Conservation (phyloP, 2,329 filamentous ascomycete genomes). For the Bipolaris oryzae region DNA sequence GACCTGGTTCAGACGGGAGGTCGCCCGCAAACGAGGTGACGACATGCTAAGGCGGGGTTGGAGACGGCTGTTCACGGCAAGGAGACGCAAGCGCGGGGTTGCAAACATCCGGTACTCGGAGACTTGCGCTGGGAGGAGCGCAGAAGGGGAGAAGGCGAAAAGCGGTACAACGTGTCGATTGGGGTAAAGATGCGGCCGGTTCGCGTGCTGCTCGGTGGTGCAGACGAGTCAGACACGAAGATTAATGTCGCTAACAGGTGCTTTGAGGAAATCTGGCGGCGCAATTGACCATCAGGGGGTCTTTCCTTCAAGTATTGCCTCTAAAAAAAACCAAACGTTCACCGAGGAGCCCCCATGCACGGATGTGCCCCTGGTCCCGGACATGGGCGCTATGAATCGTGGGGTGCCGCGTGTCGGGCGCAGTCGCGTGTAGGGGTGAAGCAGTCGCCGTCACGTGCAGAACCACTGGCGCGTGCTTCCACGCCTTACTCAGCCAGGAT, state of each 20-base stretch:
- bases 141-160: constrained; percentile 3
- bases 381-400: constrained; percentile 2
- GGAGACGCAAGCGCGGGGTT: constrained; percentile 34
- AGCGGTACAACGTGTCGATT: constrained; percentile 1
- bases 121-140: constrained; percentile 12
- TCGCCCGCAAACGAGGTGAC: constrained; percentile 44
- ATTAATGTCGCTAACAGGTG: neutral
- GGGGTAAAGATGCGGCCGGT: neutral
- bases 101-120: constrained; percentile 45
- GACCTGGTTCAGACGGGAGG: constrained; percentile 63
- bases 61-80: constrained; percentile 35
- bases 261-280: neutral
- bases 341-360: constrained; percentile 8
- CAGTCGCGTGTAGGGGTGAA: constrained; percentile 14
- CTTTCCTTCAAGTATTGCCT: constrained; percentile 2
- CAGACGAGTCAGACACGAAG: constrained; percentile 5
- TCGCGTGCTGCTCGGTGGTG: neutral
- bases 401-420: constrained; percentile 9
- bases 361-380: constrained; percentile 6
- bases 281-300: constrained; percentile 2
- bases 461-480: constrained; percentile 15
- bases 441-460: constrained; percentile 20
- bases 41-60: constrained; percentile 40
- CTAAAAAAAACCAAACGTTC: neutral
- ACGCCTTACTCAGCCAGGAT: constrained; percentile 19